A percentile compares a stretch with the other conserved stretches of the same genome.
Evolutionary conservation across 2,329 filamentous ascomycete species (phyloP).

Genomic region (Calonectria pauciramosa): DNA sequence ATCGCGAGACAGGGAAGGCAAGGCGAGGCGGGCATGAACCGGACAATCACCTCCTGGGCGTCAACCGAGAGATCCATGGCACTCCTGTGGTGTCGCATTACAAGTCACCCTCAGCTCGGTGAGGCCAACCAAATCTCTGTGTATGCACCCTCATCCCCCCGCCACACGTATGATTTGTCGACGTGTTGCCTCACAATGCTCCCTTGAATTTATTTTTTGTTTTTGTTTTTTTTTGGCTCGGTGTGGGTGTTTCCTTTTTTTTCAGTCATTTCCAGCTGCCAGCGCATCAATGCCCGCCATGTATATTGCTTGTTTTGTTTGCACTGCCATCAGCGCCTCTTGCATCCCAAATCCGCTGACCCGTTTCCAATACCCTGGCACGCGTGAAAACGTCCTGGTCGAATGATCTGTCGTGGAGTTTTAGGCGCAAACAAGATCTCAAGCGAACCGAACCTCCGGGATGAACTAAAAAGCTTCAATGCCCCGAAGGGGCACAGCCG

Average conservation of each 20-base stretch:
- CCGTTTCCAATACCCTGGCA: conserved; percentile 40
- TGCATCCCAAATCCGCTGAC: conserved; percentile 32
- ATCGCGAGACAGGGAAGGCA: conserved; percentile 1
- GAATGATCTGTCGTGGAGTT: conserved; percentile 44
- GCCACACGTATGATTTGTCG: conserved; percentile 7
- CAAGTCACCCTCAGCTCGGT: neutral
- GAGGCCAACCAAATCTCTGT: conserved; percentile 14
- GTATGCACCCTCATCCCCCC: conserved; percentile 13
- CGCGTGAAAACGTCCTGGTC: conserved; percentile 39
- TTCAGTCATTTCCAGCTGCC: conserved; percentile 8
- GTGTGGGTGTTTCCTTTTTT: conserved; percentile 7
- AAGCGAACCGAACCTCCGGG: conserved; percentile 55
- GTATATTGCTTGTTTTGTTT: conserved; percentile 8
- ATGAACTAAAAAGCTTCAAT: conserved; percentile 54
- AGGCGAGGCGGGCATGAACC: neutral
- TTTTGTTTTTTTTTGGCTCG: neutral
- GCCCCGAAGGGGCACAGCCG: conserved; percentile 51
- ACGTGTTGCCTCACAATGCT: neutral
- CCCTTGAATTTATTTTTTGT: neutral
- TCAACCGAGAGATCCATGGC: conserved; percentile 5
- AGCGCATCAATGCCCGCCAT: conserved; percentile 12
- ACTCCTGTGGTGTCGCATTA: conserved; percentile 15
- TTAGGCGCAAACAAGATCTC: conserved; percentile 54
- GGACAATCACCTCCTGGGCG: neutral
- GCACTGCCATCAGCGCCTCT: conserved; percentile 17